Evolutionary conservation across 345 rosid genomes (phyloP), one percentile per base, ranked within the genome.

Genomic region (Pistacia integerrima): DNA sequence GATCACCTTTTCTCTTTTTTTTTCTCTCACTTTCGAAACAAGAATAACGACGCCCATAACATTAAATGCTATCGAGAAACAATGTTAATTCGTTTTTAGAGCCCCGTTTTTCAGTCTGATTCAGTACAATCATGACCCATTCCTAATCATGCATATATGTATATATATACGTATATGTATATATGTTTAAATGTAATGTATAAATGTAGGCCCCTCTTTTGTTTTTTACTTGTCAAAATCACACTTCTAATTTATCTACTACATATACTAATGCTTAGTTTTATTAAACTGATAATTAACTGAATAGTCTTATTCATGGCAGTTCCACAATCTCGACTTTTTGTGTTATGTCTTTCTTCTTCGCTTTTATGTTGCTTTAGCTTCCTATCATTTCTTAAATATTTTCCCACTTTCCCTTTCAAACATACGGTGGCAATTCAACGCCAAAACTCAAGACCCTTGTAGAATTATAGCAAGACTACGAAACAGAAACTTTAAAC

Each of bases 221-320:
- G 66, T 73, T 70, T 44, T 2, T 80, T 72, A 80, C 65, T 58
- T 67, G 87, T 87, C 86, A 74, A 82, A 73, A 77, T 80, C 83
- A 80, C 38, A 61, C 81, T 64, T 78, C 77, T 55, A 80, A 74
- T 30, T 30, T 30, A 30, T 30, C 33, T 30, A 25, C 25, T 25
- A 25, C 25, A 30, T 30, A 7, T 73, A n/a, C 74, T 16, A 72
- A 35, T 84, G 56, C 74, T 66, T 78, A 41, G 72, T 80, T 82
- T 81, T 67, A 80, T 83, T 82, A 81, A 81, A 73, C 77, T 77
- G 82, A 49, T 67, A 76, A 78, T 76, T 22, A 80, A 74, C 77
- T 69, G 89, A 84, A 77, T 48, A 72, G 90, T 88, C 89, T 81
- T 78, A 81, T 74, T 88, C 91, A 56, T 78, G 66, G 77, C 91